These are phyloP conservation scores for Eleusine coracana DNA, from an alignment of 176 grass and related monocot genomes.

Conservation along the genomic window DNA sequence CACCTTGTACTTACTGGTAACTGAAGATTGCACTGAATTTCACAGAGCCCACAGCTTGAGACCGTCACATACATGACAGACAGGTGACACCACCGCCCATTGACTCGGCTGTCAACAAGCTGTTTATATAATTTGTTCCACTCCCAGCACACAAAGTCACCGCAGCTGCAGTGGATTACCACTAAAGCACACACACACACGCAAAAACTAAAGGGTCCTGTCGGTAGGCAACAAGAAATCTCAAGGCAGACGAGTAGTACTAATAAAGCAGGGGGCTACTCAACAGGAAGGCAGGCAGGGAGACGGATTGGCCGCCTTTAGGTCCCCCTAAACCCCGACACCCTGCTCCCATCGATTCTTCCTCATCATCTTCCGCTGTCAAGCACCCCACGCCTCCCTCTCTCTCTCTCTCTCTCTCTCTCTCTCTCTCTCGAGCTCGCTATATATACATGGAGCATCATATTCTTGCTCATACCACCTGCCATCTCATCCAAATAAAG, in stretches of 20 bases:
- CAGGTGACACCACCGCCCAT: not conserved
- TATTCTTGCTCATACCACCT: constrained; percentile 15
- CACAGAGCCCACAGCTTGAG: not conserved
- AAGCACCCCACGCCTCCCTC: constrained; percentile 17
- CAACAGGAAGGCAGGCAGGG: constrained; percentile 31
- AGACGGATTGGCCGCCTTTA: constrained; percentile 42
- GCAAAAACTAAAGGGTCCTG: constrained; percentile 42
- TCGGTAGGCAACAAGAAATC: constrained; percentile 49
- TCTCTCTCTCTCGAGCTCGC: not conserved
- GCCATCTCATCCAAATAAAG: constrained; percentile 2
- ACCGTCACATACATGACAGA: not conserved
- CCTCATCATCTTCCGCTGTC: constrained; percentile 21
- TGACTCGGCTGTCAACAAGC: constrained; percentile 1
- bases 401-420: not conserved
- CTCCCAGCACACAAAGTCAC: not conserved
- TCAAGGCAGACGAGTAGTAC: not conserved
- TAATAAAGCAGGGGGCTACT: not conserved
- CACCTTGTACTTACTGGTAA: too few species aligned
- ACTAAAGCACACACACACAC: constrained; percentile 4
- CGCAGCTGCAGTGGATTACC: constrained; percentile 6
- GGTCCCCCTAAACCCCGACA: constrained; percentile 75
- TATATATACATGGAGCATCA: constrained; percentile 34
- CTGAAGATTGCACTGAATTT: not conserved
- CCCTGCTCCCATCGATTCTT: constrained; percentile 32
- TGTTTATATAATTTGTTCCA: not conserved